These are phyloP conservation scores for Xerocomus brunneocitrinus DNA, from an alignment of 768 basidiomycete genomes.

Conservation along the genomic window DNA sequence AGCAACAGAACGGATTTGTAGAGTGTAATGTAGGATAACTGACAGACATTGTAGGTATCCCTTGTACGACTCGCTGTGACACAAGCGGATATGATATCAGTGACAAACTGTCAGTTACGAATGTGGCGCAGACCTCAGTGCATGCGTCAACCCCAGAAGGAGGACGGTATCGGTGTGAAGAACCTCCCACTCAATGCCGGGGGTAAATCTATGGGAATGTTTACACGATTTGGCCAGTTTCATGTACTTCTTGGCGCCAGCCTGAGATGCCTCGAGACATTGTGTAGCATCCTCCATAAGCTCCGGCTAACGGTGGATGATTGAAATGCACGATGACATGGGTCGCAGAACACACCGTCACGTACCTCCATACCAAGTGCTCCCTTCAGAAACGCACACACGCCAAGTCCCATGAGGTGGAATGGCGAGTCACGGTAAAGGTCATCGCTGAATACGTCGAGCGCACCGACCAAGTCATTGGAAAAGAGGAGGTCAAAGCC, in stretches of 20 bases:
- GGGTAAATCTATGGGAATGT: slow-evolving; percentile 41
- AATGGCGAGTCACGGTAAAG: slow-evolving; percentile 51
- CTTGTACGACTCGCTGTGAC: slow-evolving; percentile 63
- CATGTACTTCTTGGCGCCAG: slow-evolving; percentile 51
- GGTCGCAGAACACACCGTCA: background rate
- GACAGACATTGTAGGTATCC: slow-evolving; percentile 78
- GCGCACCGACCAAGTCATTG: slow-evolving; percentile 58
- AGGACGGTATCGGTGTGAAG: slow-evolving; percentile 70
- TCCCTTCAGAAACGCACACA: slow-evolving; percentile 71
- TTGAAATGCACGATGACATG: background rate
- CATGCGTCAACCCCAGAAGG: slow-evolving; percentile 65
- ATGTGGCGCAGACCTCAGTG: slow-evolving; percentile 48
- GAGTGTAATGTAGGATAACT: slow-evolving; percentile 18
- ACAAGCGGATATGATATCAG: slow-evolving; percentile 1
- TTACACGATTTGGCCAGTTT: slow-evolving; percentile 34
- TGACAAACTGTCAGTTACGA: background rate
- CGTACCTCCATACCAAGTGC: slow-evolving; percentile 76
- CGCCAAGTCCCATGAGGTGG: slow-evolving; percentile 68
- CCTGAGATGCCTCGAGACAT: slow-evolving; percentile 55
- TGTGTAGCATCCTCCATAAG: slow-evolving; percentile 61
- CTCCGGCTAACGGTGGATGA: slow-evolving; percentile 37
- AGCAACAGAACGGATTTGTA: background rate
- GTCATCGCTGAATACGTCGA: slow-evolving; percentile 39
- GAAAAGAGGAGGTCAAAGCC: slow-evolving; percentile 70
- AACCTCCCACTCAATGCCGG: slow-evolving; percentile 75